These are phyloP conservation scores for Neonectria coccinea DNA, from an alignment of 2,329 filamentous ascomycete genomes.

Conservation along the genomic window DNA sequence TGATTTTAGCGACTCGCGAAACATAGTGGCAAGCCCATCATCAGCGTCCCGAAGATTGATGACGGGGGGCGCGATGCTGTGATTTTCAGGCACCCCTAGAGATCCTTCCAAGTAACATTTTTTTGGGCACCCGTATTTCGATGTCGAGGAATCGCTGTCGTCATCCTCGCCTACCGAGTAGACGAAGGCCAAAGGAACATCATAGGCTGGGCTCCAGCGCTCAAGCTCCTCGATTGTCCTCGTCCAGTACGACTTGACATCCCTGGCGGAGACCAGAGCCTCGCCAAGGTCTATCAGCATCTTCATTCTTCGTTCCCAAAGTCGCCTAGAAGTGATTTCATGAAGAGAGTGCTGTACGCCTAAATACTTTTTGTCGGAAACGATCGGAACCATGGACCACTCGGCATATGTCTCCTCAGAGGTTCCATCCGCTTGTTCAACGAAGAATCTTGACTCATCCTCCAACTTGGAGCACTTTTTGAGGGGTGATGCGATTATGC, in stretches of 20 bases:
- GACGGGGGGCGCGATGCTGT: conserved; percentile 55
- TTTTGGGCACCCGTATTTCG: conserved; percentile 49
- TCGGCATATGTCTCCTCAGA: conserved; percentile 61
- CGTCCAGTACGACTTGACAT: conserved; percentile 62
- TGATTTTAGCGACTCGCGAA: conserved; percentile 54
- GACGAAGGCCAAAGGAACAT: conserved; percentile 63
- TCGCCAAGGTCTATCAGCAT: conserved; percentile 63
- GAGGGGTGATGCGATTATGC: conserved; percentile 43
- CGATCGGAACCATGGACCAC: conserved; percentile 61
- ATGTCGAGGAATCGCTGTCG: conserved; percentile 42
- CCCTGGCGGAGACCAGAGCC: conserved; percentile 55
- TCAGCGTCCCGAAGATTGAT: conserved; percentile 53
- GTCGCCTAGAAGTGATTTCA: conserved; percentile 60
- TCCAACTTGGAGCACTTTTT: conserved; percentile 52
- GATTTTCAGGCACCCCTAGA: conserved; percentile 58
- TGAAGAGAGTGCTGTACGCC: conserved; percentile 62
- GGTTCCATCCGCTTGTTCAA: conserved; percentile 55
- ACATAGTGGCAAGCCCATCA: conserved; percentile 53
- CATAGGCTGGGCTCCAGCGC: conserved; percentile 57
- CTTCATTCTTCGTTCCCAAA: conserved; percentile 63
- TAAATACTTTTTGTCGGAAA: conserved; percentile 55
- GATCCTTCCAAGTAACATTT: conserved; percentile 59
- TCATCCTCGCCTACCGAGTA: conserved; percentile 61
- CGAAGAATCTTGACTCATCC: conserved; percentile 60
- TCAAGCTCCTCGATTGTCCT: conserved; percentile 58